Base-by-base conservation (phyloP, 176 grass and related monocot genomes). In the Zoysia japonica region DNA sequence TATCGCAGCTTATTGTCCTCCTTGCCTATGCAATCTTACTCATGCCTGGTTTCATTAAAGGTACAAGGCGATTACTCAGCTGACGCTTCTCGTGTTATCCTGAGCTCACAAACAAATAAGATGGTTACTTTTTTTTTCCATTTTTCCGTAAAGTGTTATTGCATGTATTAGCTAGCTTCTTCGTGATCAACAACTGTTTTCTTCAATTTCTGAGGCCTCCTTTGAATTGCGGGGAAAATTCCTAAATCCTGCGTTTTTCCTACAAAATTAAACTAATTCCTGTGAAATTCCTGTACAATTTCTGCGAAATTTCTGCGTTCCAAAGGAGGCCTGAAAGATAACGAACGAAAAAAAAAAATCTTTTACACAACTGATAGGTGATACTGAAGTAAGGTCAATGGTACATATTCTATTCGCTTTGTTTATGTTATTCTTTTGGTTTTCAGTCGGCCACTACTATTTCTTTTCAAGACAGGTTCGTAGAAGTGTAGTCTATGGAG, bases 391-490 rank as follows among this genome's bases (percentile, higher is more conserved):
- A 48, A 77, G 56, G 3, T 46, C 16, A 16, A 45, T 1, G 5
- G 55, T 16, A 28, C 65, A 83, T 48, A 77, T 68, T 61, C 15
- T 74, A 68, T 67, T 11, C 45, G 20, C 1, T 44, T 60, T 37
- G 20, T 70, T 56, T 11, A 35, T 54, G 15, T 43, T 68, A 61
- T 11, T 57, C 50, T 57, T 57, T 77, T 60, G 19, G 56, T 64
- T 87, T 84, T 67, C 85, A 94, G 92, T 94, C 82, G 96, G 92
- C 61, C 94, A 98, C 78, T 94, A 98, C 67, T 98, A 98, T 93
- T 94, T 93, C 83, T 94, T 98, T 85, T 98, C 92, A 39, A 89
- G 85, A 36, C 90, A 94, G 68, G 88, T 98, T 73, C 77, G 72
- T 54, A 90, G 95, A 92, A 98, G 96, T 68, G 78, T 98, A 65